Evolutionary conservation across 2,329 filamentous ascomycete genomes (phyloP), one percentile per base, ranked within the genome.

Genomic region (Epicoccum sorghinum): DNA sequence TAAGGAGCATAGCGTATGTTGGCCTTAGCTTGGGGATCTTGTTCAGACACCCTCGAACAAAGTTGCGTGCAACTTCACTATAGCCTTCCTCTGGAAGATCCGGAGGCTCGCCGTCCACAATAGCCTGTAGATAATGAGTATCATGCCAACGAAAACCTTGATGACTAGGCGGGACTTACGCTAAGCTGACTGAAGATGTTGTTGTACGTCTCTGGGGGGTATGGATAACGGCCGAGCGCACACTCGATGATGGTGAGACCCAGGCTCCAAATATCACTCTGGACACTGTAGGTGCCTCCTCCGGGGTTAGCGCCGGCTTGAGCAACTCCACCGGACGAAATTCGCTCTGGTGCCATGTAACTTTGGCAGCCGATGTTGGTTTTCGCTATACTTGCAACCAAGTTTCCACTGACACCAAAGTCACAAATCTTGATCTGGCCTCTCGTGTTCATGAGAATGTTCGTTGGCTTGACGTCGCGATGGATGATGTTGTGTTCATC

Each of bases 401-500:
- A 79, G 68, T 99, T 99, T 47, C 95, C 95, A 63, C 90, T 96
- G 50, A 99, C 95, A 52, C 95, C 95, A 74, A 99, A 99, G 76
- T 99, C 95, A 76, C 95, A 99, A 53, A 99, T 96, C 78, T 99
- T 99, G 80, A 98, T 83, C 70, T 97, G 92, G 1, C 95, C 95
- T 37, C 84, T 84, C 2, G 88, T 90, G 75, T 98, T 99, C 74
- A 91, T 86, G 1, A 99, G 82, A 55, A 99, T 97, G 68, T 99
- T 99, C n/a, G 95, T 99, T 1, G 95, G 95, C 75, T 99, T 99
- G 61, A 99, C 95, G 71, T 99, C 95, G 61, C 95, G 89, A 73
- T 99, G 95, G 62, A 99, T 99, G 76, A 99, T 99, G 77, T 96
- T 98, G 80, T 99, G 95, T 58, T 97, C 92, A 59, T 99, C 95